phyloP scores from a whole-genome alignment of 2,329 filamentous ascomycete genomes.

The Colletotrichum gloeosporioides region DNA sequence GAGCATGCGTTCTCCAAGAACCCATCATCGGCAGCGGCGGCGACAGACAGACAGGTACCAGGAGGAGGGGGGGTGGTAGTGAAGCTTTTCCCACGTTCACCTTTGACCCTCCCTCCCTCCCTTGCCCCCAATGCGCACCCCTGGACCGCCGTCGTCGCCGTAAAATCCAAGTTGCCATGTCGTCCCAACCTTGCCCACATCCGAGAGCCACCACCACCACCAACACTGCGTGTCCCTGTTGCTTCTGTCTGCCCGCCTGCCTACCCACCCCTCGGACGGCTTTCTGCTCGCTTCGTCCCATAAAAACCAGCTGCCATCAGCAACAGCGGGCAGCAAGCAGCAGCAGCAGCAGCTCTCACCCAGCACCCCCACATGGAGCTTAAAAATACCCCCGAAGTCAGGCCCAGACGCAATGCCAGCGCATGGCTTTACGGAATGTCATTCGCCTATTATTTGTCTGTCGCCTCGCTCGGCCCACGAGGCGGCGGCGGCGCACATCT shows the following conservation, averaged over 20 bases:
- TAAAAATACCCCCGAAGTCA: neutral
- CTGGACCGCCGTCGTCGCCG: neutral
- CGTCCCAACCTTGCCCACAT: neutral
- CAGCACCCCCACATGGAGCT: conserved; percentile 1
- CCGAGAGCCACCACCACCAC: neutral
- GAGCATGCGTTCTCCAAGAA: neutral
- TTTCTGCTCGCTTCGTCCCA: neutral
- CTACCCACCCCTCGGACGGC: neutral
- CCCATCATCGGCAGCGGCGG: neutral
- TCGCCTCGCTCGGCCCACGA: conserved; percentile 3
- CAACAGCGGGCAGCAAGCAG: neutral
- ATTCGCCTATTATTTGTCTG: neutral
- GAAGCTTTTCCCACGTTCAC: neutral
- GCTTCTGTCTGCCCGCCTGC: neutral
- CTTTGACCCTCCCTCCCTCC: neutral
- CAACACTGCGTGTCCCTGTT: neutral
- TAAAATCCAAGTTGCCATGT: neutral
- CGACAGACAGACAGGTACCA: neutral
- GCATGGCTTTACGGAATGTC: neutral
- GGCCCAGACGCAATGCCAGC: conserved; percentile 2
- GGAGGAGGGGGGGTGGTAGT: neutral
- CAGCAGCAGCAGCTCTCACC: neutral
- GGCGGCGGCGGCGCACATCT: neutral
- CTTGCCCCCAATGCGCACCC: neutral
- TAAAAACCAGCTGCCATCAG: neutral